phyloP scores from a whole-genome alignment of 2,329 filamentous ascomycete genomes.

The Lecanicillium sp. region DNA sequence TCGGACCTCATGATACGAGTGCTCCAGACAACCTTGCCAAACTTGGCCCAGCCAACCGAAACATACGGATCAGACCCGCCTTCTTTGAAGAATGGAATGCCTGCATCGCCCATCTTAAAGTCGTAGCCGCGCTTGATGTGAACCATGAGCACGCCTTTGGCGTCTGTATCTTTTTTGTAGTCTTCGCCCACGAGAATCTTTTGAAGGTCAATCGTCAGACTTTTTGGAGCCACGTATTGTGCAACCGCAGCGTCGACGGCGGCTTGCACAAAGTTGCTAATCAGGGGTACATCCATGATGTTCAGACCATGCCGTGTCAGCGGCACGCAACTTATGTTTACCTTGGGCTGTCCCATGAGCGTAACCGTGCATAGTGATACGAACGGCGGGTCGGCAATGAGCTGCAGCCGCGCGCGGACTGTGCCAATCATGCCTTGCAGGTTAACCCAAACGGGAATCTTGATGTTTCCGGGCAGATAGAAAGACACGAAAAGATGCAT shows the following conservation, averaged over 20 bases:
- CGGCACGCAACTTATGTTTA: conserved; percentile 61
- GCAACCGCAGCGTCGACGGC: conserved; percentile 66
- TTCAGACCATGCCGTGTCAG: conserved; percentile 62
- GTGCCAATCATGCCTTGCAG: conserved; percentile 64
- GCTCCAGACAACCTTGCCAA: conserved; percentile 53
- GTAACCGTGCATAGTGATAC: conserved; percentile 67
- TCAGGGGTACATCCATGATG: conserved; percentile 66
- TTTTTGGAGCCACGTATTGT: conserved; percentile 70
- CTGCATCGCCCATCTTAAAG: conserved; percentile 63
- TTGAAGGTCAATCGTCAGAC: conserved; percentile 63
- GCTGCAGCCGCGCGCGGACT: conserved; percentile 59
- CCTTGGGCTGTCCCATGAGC: conserved; percentile 67
- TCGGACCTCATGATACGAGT: conserved; percentile 58
- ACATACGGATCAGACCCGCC: conserved; percentile 64
- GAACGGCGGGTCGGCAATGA: conserved; percentile 70
- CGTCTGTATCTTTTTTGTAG: conserved; percentile 65
- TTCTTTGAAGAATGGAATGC: conserved; percentile 47
- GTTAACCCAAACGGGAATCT: conserved; percentile 65
- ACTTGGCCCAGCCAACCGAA: conserved; percentile 69
- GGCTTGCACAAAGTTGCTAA: conserved; percentile 67
- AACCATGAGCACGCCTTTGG: conserved; percentile 57
- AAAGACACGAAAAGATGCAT: conserved; percentile 63
- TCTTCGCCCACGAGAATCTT: conserved; percentile 72
- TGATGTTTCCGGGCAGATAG: conserved; percentile 50
- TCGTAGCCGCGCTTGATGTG: conserved; percentile 58